Base-by-base conservation (phyloP, 495 filamentous ascomycete species). In the Ramalina peruviana region DNA sequence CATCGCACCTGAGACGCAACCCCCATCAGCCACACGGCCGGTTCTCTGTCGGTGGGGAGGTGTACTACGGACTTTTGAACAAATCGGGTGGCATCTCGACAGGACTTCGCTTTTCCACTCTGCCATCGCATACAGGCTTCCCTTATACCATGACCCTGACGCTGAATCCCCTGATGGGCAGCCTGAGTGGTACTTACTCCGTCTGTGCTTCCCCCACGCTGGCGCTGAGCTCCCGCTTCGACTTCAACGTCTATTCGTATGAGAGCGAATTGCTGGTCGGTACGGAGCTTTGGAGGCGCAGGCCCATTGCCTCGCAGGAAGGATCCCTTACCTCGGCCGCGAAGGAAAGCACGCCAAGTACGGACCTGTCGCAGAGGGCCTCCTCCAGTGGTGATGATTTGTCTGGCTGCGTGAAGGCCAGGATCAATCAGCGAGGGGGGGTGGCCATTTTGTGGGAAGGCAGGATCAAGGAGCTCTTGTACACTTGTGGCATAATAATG, bases 191-290 rank as follows among this genome's bases (percentile, higher is more conserved):
- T 25, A 93, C 82, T 6, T 98, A 97, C 58, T 86, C 92, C 13
- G 81, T 95, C 12, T 80, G 84, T 56, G 92, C 90, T 6, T 83
- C 84, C 19, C 78, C 74, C 12, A 78, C 87, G 51, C 76, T 92
- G 46, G 81, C 87, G 1, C 77, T 98, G 42, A 90, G 88, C 51
- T 88, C 86, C 27, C 78, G 82, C 38, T 90, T 97, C 67, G 87
- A 92, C 54, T 98, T 97, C 63, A 98, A 98, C 61, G 87, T 95
- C 45, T 96, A 95, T 67, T 93, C 85, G 58, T 98, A 95, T 68
- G 92, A 97, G 68, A 94, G 86, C 61, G 88, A 93, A 36, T 76
- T 95, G 70, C 82, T 83, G 38, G 71, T 95, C 9, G 92, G 93
- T 12, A 84, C 81, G 62, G 93, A 98, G 64, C 68, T 96, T 26